Base-by-base conservation (phyloP, 2,329 filamentous ascomycete genomes). In the Colletotrichum echinochloae region DNA sequence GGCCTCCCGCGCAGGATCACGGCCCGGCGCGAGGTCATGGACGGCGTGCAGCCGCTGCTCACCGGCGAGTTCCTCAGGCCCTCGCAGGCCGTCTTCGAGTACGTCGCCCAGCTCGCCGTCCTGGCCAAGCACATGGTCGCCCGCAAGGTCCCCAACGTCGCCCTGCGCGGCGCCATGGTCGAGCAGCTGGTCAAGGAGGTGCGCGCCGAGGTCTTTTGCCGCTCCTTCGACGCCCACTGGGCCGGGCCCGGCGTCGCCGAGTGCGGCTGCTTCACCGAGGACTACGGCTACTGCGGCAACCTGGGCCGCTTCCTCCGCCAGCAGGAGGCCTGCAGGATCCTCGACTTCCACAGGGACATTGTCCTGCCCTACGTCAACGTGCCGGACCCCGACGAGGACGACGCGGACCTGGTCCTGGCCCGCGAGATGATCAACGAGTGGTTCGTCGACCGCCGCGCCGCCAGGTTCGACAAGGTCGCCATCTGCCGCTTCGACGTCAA, bases 51-150 rank as follows among this genome's bases (percentile, higher is more conserved):
- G 5, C 23, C 37, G 7, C 16, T 44, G n/a, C 23, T 59, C 5
- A 59, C 55, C 23, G 37, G 55, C 23, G 55, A 59, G 11, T 44
- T 20, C 23, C 35, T 44, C 37, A 4, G 16, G 23, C 59, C 48
- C 16, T 61, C 41, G 28, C 28, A 20, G 2, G 33, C 28, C 8
- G 41, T 48, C 5, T 4, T 61, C 26, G 33, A n/a, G 2, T 61
- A 61, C 41, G 41, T 61, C 23, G 59, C 59, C 2, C 41, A 51
- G 48, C 39, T 61, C 41, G 59, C 48, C 20, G 9, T 61, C 30
- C 28, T 61, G 48, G 30, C 28, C 48, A 61, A 61, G 59, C 48
- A 51, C 41, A 61, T 61, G 41, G 48, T 61, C 28, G 41, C 41
- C n/a, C 41, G 37, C 8, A 48, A 49, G 28, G 33, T 61, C 33